Percentiles rank a stretch among this genome's conserved stretches.
phyloP scores from a whole-genome alignment of 306 rosid genomes.

The Cajanus cajan region DNA sequence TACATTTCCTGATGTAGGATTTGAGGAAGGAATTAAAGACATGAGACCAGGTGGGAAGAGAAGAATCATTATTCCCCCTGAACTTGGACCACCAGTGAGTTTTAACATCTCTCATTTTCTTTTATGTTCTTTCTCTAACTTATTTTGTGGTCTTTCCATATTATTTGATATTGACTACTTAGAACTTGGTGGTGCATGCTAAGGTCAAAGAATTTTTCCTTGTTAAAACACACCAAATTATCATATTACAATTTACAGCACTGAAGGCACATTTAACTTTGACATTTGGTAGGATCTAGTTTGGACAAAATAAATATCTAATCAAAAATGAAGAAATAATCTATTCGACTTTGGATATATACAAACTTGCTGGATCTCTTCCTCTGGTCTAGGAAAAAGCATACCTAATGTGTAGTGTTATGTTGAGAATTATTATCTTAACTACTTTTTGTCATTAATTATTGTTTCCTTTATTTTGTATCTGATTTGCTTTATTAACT shows the following conservation, averaged over 20 bases:
- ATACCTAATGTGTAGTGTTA: neutral
- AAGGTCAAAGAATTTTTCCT: neutral
- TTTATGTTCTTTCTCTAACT: neutral
- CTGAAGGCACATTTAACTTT: neutral
- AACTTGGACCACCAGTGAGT: conserved; percentile 97
- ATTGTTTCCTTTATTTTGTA: neutral
- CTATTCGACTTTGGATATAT: neutral
- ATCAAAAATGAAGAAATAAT: neutral
- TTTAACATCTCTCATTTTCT: conserved; percentile 28
- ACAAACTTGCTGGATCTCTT: neutral
- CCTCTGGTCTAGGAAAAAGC: neutral
- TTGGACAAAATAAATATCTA: neutral
- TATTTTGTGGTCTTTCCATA: neutral
- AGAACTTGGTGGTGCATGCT: neutral
- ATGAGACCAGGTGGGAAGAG: conserved; percentile 96
- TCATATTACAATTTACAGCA: neutral
- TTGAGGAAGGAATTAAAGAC: conserved; percentile 92
- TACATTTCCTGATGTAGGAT: conserved; percentile 58
- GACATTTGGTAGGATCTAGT: neutral
- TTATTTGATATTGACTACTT: conserved; percentile 6
- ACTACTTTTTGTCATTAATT: neutral
- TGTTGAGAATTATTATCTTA: neutral
- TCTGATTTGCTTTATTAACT: neutral
- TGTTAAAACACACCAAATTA: neutral
- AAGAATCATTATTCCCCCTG: conserved; percentile 94